Conservation (phyloP, 768 basidiomycete genomes). For the Cystofilobasidium bisporidii region DNA sequence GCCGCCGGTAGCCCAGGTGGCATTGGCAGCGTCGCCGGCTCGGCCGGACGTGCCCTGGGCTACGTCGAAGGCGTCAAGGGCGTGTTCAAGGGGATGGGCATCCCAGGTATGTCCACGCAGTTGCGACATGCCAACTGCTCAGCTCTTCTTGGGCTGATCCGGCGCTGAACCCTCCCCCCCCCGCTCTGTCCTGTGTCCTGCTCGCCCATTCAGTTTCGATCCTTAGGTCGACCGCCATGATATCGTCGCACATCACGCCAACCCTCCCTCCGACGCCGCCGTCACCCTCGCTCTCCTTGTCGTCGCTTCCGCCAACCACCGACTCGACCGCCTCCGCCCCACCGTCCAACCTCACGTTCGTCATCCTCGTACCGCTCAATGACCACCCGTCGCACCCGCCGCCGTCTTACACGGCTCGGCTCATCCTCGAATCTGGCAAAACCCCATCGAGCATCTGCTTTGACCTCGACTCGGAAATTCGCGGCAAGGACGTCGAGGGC, state of each 20-base stretch:
- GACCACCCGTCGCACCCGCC: constrained; percentile 16
- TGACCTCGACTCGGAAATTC: constrained; percentile 8
- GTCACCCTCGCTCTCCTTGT: not conserved
- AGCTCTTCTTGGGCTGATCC: too few relatives aligned
- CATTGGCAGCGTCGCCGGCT: not conserved
- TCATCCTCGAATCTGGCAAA: constrained; percentile 15
- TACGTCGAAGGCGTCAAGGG: not conserved
- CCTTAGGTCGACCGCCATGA: not conserved
- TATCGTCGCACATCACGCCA: constrained; percentile 13
- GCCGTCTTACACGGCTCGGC: constrained; percentile 7
- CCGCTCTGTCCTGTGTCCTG: too few relatives aligned
- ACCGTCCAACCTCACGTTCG: not conserved
- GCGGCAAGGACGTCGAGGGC: constrained; percentile 15
- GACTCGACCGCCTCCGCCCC: not conserved
- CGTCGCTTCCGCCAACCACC: not conserved
- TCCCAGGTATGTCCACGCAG: not conserved
- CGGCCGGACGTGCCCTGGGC: not conserved
- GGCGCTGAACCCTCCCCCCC: too few relatives aligned
- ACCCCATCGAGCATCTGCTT: constrained; percentile 13
- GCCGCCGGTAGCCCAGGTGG: not conserved
- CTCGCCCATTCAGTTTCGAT: constrained; percentile 6
- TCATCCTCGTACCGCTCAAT: constrained; percentile 13
- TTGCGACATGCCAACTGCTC: too few relatives aligned
- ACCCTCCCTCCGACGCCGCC: not conserved
- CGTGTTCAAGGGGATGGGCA: constrained; percentile 4